Base-by-base conservation (phyloP, 164 flowering plant genomes). In the Buxus sempervirens region DNA sequence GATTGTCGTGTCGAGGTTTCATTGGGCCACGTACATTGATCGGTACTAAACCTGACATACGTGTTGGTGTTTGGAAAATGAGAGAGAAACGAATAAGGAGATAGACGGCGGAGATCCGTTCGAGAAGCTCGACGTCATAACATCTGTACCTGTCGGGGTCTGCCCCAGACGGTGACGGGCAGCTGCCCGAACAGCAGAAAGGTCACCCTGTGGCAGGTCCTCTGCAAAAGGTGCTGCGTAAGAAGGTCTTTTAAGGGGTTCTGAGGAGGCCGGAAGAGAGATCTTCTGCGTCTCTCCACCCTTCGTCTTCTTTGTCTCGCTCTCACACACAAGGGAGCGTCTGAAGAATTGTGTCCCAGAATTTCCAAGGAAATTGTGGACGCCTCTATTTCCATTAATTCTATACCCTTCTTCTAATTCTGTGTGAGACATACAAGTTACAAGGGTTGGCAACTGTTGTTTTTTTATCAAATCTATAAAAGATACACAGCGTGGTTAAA, bases 111-210 rank as follows among this genome's bases (percentile, higher is more conserved):
- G 5, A 28, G 70, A 67, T 59, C 16, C n/a, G 21, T 27, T 67
- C 53, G 38, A 24, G 25, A 21, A 54, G 58, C 45, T 21, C 45
- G 16, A 32, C 64, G 24, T n/a, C 27, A 22, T 64, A 59, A 45
- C 64, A 48, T 56, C 61, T 58, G 81, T 73, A 65, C 72, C 57
- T 78, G 80, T 78, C 80, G 77, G 68, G 54, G 69, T 41, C 65
- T 77, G 80, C 84, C 85, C 83, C 66, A 28, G 82, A 72, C 56
- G 76, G 82, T 73, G 77, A 72, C 76, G 83, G 81, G 85, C 63
- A 75, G 71, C 81, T 83, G 79, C 79, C 85, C 79, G 75, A 25
- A 27, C 38, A 32, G 38, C 5, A 32, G 7, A 32, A 72, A 66
- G 27, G 55, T 2, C 23, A 22, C 61, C 4, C 27, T 59, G 64